A percentile compares a stretch with the other conserved stretches of the same genome.
Evolutionary conservation across 2,329 filamentous ascomycete genomes (phyloP).

Genomic region (Cytospora paraplurivora): DNA sequence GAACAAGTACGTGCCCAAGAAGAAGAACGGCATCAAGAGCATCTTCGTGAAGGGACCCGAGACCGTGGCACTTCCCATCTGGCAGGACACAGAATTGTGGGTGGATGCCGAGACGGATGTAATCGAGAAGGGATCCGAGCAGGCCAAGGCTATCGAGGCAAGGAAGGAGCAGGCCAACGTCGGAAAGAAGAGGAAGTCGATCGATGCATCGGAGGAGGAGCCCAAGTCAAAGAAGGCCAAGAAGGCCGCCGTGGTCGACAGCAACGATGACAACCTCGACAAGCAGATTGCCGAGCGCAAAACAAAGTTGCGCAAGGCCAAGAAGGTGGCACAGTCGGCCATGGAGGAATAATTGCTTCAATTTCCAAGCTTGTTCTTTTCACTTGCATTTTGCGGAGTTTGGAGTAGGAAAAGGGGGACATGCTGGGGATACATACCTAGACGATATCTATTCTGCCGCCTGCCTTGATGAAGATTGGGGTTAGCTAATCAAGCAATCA

Average conservation of each 20-base stretch:
- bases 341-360: constrained; percentile 44
- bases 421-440: constrained; percentile 8
- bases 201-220: constrained; percentile 37
- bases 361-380: constrained; percentile 19
- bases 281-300: constrained; percentile 63
- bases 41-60: constrained; percentile 90
- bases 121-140: constrained; percentile 56
- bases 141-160: constrained; percentile 47
- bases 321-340: constrained; percentile 57
- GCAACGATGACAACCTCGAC: constrained; percentile 56
- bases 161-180: constrained; percentile 56
- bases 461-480: neutral
- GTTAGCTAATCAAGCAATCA: neutral
- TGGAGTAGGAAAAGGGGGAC: constrained; percentile 15
- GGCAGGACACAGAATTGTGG: constrained; percentile 92
- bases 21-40: constrained; percentile 83
- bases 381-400: constrained; percentile 28
- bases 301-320: constrained; percentile 59
- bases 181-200: constrained; percentile 65
- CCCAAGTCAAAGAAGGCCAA: constrained; percentile 35
- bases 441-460: constrained; percentile 2
- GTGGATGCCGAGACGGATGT: constrained; percentile 74
- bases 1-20: constrained; percentile 78
- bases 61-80: constrained; percentile 89
- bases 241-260: constrained; percentile 39